phyloP scores from a whole-genome alignment of 768 basidiomycete species.

The Calocybe indica region DNA sequence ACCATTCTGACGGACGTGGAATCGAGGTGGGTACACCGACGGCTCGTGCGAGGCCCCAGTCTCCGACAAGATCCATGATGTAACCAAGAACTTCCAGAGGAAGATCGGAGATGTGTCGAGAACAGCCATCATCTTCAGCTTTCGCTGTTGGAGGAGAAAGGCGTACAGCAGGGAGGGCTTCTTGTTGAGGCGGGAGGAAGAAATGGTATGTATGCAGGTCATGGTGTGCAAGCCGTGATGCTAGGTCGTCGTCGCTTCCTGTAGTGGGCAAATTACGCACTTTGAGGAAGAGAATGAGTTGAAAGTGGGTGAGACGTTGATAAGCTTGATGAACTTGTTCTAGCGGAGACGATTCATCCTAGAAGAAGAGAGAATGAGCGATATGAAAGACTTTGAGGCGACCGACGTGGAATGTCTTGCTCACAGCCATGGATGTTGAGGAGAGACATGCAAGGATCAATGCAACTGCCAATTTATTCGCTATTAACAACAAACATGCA shows the following conservation, averaged over 20 bases:
- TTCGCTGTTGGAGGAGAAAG: slow-evolving; percentile 13
- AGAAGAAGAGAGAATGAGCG: slow-evolving; percentile 8
- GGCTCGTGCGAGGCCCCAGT: slow-evolving; percentile 81
- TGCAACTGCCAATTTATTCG: no score
- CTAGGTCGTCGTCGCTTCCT: slow-evolving; percentile 60
- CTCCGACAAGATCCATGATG: slow-evolving; percentile 72
- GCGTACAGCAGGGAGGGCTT: neutral
- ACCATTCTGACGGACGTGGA: slow-evolving; percentile 64
- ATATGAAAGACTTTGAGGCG: slow-evolving; percentile 8
- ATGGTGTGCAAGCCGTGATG: slow-evolving; percentile 65
- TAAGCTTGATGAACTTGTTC: slow-evolving; percentile 64
- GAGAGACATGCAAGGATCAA: neutral
- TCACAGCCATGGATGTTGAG: slow-evolving; percentile 33
- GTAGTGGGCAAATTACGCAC: slow-evolving; percentile 62
- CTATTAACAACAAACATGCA: no score
- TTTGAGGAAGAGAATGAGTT: slow-evolving; percentile 72
- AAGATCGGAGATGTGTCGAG: slow-evolving; percentile 48
- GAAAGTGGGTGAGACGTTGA: slow-evolving; percentile 55
- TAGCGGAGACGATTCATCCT: slow-evolving; percentile 31
- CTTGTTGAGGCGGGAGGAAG: slow-evolving; percentile 25
- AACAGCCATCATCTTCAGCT: slow-evolving; percentile 18
- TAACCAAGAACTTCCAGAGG: slow-evolving; percentile 73
- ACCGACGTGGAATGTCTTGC: slow-evolving; percentile 10
- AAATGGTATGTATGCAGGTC: slow-evolving; percentile 73
- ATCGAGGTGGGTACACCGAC: slow-evolving; percentile 71